These are phyloP conservation scores for Cryphonectria parasitica DNA, from an alignment of 2,329 filamentous ascomycete genomes.

Conservation along the genomic window DNA sequence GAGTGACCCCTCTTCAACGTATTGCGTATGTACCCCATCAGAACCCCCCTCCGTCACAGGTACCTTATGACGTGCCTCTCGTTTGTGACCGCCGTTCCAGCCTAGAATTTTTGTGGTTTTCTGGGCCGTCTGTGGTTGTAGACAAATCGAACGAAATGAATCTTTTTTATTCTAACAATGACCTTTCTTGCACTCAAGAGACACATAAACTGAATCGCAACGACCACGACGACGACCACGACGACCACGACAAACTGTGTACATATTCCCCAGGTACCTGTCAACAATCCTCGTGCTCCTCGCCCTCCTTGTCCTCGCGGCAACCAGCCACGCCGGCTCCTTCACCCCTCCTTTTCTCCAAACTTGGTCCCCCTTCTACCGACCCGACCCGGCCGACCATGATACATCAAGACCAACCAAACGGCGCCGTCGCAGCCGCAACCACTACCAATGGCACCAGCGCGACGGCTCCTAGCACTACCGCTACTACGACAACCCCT, in stretches of 20 bases:
- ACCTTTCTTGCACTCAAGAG: too few species aligned
- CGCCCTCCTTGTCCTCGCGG: background rate
- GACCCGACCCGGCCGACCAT: background rate
- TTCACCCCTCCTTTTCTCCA: background rate
- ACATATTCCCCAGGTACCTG: background rate
- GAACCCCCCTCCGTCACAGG: constrained; percentile 6
- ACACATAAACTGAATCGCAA: background rate
- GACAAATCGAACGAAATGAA: background rate
- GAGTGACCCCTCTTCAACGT: background rate
- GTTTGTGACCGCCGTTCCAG: background rate
- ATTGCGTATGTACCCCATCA: constrained; percentile 8
- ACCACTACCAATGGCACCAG: constrained; percentile 43
- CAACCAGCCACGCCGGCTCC: background rate
- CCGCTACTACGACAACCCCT: background rate
- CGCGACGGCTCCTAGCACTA: constrained; percentile 34
- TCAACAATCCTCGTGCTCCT: background rate
- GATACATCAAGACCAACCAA: constrained; percentile 1
- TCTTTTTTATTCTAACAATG: too few species aligned
- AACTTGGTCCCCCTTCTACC: background rate
- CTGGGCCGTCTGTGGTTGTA: background rate
- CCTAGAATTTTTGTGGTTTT: background rate
- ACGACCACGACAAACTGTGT: background rate
- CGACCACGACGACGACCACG: background rate
- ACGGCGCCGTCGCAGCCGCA: background rate
- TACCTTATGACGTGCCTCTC: constrained; percentile 11